These are phyloP conservation scores for Lactarius vividus DNA, from an alignment of 768 basidiomycete genomes.

Conservation along the genomic window DNA sequence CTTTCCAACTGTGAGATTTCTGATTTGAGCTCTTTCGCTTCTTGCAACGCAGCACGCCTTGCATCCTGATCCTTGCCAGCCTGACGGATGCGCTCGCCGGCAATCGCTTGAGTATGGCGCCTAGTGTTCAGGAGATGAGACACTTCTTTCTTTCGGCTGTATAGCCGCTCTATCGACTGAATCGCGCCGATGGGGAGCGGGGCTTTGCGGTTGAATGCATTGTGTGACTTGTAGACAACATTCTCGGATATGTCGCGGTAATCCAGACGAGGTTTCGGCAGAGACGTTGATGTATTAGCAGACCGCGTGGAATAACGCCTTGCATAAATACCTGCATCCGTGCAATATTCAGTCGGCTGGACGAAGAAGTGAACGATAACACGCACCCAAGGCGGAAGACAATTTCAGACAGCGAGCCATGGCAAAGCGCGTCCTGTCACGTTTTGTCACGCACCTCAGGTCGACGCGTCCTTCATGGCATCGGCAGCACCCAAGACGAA, in stretches of 20 bases:
- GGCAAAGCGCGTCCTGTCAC: constrained; percentile 26
- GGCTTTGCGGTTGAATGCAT: constrained; percentile 67
- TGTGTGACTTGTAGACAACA: constrained; percentile 62
- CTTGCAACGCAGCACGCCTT: constrained; percentile 49
- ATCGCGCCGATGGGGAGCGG: constrained; percentile 57
- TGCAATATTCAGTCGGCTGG: background rate
- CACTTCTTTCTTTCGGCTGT: constrained; percentile 63
- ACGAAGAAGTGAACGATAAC: background rate
- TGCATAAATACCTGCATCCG: background rate
- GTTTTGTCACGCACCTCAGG: constrained; percentile 11
- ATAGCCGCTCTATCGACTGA: constrained; percentile 57
- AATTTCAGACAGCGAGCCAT: constrained; percentile 9
- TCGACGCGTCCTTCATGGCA: constrained; percentile 30
- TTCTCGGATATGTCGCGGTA: constrained; percentile 73
- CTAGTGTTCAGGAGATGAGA: constrained; percentile 55
- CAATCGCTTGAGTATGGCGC: constrained; percentile 60
- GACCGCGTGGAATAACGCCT: constrained; percentile 9
- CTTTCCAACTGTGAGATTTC: constrained; percentile 59
- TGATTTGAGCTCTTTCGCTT: constrained; percentile 61
- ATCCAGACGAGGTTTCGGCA: constrained; percentile 76
- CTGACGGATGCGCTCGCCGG: constrained; percentile 61
- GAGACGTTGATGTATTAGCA: constrained; percentile 33
- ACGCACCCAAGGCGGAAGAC: background rate
- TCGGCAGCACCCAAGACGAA: constrained; percentile 40
- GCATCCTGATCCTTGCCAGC: constrained; percentile 42